These are phyloP conservation scores for Blastocystis sp. DNA, from an alignment of 352 stramenopile genomes.

Conservation along the genomic window DNA sequence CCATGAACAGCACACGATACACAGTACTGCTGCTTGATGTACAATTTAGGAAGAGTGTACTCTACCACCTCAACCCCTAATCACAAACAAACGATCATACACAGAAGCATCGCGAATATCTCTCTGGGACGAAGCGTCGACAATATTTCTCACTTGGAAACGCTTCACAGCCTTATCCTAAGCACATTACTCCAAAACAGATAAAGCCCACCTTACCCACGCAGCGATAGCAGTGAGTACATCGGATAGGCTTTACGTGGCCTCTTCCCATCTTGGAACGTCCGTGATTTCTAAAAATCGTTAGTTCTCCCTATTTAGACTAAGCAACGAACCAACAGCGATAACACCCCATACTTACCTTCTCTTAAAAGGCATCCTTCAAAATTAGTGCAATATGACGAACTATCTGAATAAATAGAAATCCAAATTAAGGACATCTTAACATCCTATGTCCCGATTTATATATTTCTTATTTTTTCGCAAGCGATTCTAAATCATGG, in stretches of 20 bases:
- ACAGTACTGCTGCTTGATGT: slow-evolving; percentile 99
- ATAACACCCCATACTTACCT: background rate
- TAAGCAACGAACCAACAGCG: too few species aligned
- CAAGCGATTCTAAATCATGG: background rate
- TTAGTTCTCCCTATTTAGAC: background rate
- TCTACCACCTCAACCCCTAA: slow-evolving; percentile 66
- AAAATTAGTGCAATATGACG: background rate
- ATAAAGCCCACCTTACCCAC: background rate
- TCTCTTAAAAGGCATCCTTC: slow-evolving; percentile 55
- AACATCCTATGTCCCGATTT: background rate
- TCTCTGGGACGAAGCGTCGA: slow-evolving; percentile 91
- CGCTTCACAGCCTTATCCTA: slow-evolving; percentile 85
- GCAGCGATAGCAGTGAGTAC: slow-evolving; percentile 51
- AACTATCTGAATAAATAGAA: background rate
- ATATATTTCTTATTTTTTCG: background rate
- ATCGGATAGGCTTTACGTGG: slow-evolving; percentile 56
- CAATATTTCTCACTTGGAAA: slow-evolving; percentile 75
- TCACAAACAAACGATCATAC: slow-evolving; percentile 74
- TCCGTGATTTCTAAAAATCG: slow-evolving; percentile 51
- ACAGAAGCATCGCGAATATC: slow-evolving; percentile 95
- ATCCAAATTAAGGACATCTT: background rate
- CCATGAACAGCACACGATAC: slow-evolving; percentile 96
- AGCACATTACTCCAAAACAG: background rate
- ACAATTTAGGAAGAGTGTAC: slow-evolving; percentile 97
- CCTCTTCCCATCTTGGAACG: slow-evolving; percentile 62